Conservation (phyloP, 2,329 filamentous ascomycete species). For the Microdochium trichocladiopsis region DNA sequence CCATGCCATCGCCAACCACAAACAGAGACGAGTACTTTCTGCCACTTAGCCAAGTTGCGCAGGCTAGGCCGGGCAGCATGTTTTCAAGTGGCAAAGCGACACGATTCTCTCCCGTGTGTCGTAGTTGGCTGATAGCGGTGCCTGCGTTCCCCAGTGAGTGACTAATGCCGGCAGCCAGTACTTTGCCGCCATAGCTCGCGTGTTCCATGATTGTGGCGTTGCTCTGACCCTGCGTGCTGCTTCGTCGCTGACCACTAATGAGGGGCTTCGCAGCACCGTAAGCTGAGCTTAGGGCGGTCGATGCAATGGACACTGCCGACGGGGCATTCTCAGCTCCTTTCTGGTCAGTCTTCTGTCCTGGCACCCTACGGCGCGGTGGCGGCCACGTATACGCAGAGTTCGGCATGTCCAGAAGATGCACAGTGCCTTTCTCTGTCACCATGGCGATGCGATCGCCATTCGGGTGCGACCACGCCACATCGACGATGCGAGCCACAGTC, state of each 20-base stretch:
- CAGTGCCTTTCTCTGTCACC: constrained; percentile 89
- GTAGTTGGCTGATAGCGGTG: constrained; percentile 60
- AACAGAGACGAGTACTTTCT: constrained; percentile 57
- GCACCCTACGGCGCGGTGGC: constrained; percentile 52
- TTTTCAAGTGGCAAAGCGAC: constrained; percentile 57
- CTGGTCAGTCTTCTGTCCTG: constrained; percentile 33
- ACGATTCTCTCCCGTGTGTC: constrained; percentile 70
- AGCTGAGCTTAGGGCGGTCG: constrained; percentile 63
- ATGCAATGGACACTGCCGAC: constrained; percentile 61
- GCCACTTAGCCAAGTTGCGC: constrained; percentile 59
- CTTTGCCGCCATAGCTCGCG: constrained; percentile 63
- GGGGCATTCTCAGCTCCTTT: constrained; percentile 40
- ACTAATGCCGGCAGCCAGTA: constrained; percentile 66
- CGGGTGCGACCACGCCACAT: constrained; percentile 80
- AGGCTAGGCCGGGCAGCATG: constrained; percentile 46
- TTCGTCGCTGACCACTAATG: constrained; percentile 46
- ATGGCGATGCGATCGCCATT: constrained; percentile 79
- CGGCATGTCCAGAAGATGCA: constrained; percentile 86
- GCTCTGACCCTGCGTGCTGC: constrained; percentile 34
- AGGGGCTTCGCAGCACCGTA: constrained; percentile 60
- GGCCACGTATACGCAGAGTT: constrained; percentile 82
- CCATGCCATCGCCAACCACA: constrained; percentile 56
- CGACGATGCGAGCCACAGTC: constrained; percentile 85
- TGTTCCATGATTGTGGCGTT: constrained; percentile 46
- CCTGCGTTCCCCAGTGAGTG: constrained; percentile 70